These are phyloP conservation scores for Paratinospora sagittata DNA, from an alignment of 164 flowering plant species.

Conservation along the genomic window DNA sequence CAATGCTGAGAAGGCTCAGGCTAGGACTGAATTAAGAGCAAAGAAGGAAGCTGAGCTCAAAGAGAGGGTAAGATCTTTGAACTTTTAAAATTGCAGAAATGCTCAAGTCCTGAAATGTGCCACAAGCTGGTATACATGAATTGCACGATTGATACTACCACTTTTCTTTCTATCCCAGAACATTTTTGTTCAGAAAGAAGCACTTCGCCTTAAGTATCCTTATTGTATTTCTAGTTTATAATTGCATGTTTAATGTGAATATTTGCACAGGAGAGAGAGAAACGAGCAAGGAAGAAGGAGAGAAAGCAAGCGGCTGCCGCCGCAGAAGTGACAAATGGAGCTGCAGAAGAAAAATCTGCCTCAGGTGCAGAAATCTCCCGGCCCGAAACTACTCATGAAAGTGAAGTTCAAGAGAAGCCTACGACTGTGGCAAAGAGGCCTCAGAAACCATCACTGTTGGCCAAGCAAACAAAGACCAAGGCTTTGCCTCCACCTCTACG, in stretches of 20 bases:
- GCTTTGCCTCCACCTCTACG: constrained; percentile 63
- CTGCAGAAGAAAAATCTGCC: constrained; percentile 27
- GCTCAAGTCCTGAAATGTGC: too few species aligned
- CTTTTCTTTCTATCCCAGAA: background rate
- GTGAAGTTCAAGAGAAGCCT: constrained; percentile 35
- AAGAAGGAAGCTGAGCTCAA: constrained; percentile 78
- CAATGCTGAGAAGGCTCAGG: constrained; percentile 66
- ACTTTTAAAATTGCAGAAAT: background rate
- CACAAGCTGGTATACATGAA: too few species aligned
- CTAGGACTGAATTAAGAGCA: constrained; percentile 61
- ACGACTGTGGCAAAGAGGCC: constrained; percentile 30
- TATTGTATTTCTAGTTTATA: too few species aligned
- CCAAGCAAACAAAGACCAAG: constrained; percentile 44
- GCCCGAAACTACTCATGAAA: constrained; percentile 26
- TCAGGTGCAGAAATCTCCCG: constrained; percentile 23
- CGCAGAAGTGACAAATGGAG: constrained; percentile 20
- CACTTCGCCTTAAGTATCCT: too few species aligned
- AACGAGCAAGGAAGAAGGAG: constrained; percentile 43
- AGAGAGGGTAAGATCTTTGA: constrained; percentile 52
- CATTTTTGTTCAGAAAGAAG: background rate
- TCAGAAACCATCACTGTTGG: constrained; percentile 27
- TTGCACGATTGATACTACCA: background rate
- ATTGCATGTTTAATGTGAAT: background rate
- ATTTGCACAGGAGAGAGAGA: constrained; percentile 66
- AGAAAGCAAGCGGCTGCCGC: constrained; percentile 38